phyloP scores from a whole-genome alignment of 1,139 yeast genomes.

The Sugiyamaella castrensis region DNA sequence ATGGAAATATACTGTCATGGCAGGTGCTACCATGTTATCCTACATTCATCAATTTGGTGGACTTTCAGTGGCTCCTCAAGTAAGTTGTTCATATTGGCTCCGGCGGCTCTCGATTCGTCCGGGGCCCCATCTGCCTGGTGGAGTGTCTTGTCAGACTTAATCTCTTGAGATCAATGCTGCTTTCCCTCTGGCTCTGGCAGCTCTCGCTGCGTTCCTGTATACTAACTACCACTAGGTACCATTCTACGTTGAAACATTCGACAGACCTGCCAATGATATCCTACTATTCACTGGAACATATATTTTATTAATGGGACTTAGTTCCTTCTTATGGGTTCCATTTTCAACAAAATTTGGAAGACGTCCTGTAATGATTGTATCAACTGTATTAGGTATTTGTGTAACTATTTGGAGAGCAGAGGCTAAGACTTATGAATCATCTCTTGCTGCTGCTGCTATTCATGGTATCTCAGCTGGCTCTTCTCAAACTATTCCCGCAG shows the following conservation, averaged over 20 bases:
- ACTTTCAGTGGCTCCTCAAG: conserved; percentile 26
- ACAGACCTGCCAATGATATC: conserved; percentile 29
- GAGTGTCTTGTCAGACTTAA: no score
- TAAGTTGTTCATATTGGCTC: no score
- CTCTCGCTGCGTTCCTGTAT: no score
- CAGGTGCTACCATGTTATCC: conserved; percentile 27
- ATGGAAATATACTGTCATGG: conserved; percentile 27
- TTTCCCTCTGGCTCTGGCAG: no score
- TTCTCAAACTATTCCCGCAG: conserved; percentile 38
- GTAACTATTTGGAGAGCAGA: conserved; percentile 37
- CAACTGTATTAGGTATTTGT: conserved; percentile 33
- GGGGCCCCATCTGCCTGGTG: no score
- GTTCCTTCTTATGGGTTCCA: conserved; percentile 35
- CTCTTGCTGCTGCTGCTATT: conserved; percentile 35
- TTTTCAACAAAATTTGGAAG: conserved; percentile 36
- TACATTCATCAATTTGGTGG: conserved; percentile 31
- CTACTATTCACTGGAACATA: conserved; percentile 33
- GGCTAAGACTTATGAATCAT: conserved; percentile 34
- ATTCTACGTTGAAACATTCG: conserved; percentile 28
- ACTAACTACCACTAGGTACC: not conserved
- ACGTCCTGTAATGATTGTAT: conserved; percentile 33
- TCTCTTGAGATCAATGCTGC: no score
- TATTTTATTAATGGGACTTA: conserved; percentile 33
- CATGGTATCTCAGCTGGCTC: conserved; percentile 37
- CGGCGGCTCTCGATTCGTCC: no score